phyloP scores from a whole-genome alignment of 2,329 filamentous ascomycete species.

The Trichoderma citrinoviride region DNA sequence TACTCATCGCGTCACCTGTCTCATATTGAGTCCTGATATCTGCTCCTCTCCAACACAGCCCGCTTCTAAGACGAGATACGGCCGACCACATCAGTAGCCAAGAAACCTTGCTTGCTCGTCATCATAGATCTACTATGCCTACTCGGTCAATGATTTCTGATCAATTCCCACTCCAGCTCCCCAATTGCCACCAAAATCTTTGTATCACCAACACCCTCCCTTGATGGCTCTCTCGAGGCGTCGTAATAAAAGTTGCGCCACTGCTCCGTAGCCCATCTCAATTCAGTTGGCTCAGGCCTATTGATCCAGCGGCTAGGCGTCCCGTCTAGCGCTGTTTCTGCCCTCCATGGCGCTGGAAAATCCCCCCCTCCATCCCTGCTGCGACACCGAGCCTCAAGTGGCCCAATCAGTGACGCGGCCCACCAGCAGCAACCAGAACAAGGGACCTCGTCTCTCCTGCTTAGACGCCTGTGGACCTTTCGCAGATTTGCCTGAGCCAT shows the following conservation, averaged over 20 bases:
- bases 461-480: constrained; percentile 19
- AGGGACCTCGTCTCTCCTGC: constrained; percentile 22
- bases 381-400: constrained; percentile 14
- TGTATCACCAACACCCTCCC: not conserved
- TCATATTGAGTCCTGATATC: not conserved
- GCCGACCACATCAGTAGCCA: too few species aligned
- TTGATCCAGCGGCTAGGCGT: too few species aligned
- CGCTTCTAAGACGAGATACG: too few species aligned
- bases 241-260: constrained; percentile 10
- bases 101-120: too few species aligned
- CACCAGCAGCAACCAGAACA: constrained; percentile 1
- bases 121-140: too few species aligned
- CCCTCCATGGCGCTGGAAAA: constrained; percentile 1
- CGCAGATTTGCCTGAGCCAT: constrained; percentile 21
- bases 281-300: not conserved
- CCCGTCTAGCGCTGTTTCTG: not conserved
- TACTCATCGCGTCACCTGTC: constrained; percentile 1
- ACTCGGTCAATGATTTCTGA: too few species aligned
- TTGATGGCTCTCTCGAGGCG: not conserved
- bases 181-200: not conserved
- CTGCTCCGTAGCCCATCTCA: not conserved
- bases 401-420: constrained; percentile 17
- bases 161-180: not conserved
- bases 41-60: not conserved
- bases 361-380: constrained; percentile 5